A percentile compares a stretch with the other conserved stretches of the same genome.
Conservation (phyloP, 2,329 filamentous ascomycete species). For the Dactylellina drechsleri region DNA sequence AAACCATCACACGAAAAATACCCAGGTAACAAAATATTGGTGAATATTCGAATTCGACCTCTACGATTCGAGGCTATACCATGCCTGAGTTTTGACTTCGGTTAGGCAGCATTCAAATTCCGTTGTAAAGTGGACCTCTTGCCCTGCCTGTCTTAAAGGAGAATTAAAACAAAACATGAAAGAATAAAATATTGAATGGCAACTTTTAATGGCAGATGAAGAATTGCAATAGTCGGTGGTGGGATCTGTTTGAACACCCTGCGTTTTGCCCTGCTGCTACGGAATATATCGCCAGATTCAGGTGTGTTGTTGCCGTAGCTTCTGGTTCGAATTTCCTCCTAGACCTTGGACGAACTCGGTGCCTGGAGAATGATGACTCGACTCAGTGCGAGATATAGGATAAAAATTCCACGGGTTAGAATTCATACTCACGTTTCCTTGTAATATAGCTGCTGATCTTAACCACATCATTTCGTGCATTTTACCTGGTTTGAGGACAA, state of each 20-base stretch:
- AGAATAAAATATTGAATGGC: slow-evolving; percentile 13
- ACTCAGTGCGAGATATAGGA: background rate
- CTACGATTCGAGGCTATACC: too few relatives aligned
- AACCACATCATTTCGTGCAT: slow-evolving; percentile 43
- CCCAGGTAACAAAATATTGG: too few relatives aligned
- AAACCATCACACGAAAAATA: too few relatives aligned
- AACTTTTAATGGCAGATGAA: background rate
- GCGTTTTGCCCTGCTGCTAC: slow-evolving; percentile 13
- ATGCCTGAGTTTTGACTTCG: background rate
- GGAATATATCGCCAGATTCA: slow-evolving; percentile 34
- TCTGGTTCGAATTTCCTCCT: slow-evolving; percentile 17
- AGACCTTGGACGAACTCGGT: slow-evolving; percentile 17
- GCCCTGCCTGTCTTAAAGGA: background rate
- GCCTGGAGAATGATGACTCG: slow-evolving; percentile 19
- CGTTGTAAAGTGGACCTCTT: slow-evolving; percentile 16
- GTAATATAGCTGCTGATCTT: slow-evolving; percentile 35
- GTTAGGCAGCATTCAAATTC: slow-evolving; percentile 37
- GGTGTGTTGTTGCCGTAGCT: background rate
- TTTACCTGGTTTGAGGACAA: slow-evolving; percentile 24
- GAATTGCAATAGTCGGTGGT: slow-evolving; percentile 13
- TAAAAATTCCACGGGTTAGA: slow-evolving; percentile 1
- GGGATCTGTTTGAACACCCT: background rate
- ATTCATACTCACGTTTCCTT: slow-evolving; percentile 21
- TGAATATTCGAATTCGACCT: background rate
- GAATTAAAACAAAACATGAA: background rate